These are phyloP conservation scores for Nasturtium officinale DNA, from an alignment of 345 rosid species.

Conservation along the genomic window DNA sequence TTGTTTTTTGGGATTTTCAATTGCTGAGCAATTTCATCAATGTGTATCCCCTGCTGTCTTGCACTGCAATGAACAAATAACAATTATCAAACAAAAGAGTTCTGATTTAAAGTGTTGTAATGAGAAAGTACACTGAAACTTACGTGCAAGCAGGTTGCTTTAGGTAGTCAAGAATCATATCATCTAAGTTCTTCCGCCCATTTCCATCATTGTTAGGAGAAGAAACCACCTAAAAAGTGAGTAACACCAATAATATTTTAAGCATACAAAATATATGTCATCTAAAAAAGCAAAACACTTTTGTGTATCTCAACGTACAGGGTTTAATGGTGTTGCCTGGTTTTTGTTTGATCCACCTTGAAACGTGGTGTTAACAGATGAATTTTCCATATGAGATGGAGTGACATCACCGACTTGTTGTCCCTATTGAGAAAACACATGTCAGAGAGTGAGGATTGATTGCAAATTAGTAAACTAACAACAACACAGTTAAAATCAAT, in stretches of 20 bases:
- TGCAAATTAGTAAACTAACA: not conserved
- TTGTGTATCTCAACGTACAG: slow-evolving; percentile 49
- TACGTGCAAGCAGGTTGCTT: slow-evolving; percentile 74
- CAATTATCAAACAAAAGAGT: not conserved
- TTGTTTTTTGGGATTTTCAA: slow-evolving; percentile 76
- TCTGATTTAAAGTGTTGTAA: not conserved
- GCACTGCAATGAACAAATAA: slow-evolving; percentile 51
- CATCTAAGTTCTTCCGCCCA: slow-evolving; percentile 75
- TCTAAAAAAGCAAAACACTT: not conserved
- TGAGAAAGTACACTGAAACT: slow-evolving; percentile 41
- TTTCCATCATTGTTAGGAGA: slow-evolving; percentile 50
- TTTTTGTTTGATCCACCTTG: slow-evolving; percentile 45
- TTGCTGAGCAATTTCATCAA: slow-evolving; percentile 71
- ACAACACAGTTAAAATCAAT: slow-evolving; percentile 12
- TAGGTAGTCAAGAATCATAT: slow-evolving; percentile 72
- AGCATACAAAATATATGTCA: not conserved
- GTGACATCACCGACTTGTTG: slow-evolving; percentile 44
- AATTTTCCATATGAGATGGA: slow-evolving; percentile 20
- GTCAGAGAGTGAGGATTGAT: not conserved
- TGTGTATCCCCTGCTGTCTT: slow-evolving; percentile 75
- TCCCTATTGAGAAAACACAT: slow-evolving; percentile 26
- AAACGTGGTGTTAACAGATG: slow-evolving; percentile 18
- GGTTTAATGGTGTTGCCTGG: slow-evolving; percentile 49
- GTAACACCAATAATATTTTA: not conserved
- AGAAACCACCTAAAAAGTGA: slow-evolving; percentile 51